These are phyloP conservation scores for Colletotrichum phormii DNA, from an alignment of 2,329 filamentous ascomycete species.

Conservation along the genomic window DNA sequence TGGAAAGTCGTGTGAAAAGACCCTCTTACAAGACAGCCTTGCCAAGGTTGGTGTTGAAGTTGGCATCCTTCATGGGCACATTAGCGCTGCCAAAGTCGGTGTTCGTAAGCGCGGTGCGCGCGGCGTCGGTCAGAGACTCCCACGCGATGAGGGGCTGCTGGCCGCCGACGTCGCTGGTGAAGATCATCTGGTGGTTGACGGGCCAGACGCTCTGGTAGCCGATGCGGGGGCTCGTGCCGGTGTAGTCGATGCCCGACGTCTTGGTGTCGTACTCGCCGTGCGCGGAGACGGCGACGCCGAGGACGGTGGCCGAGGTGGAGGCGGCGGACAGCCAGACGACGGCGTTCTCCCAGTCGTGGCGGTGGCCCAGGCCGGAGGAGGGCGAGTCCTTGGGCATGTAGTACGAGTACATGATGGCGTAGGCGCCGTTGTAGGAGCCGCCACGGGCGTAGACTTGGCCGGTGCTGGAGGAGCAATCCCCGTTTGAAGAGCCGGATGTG, in stretches of 20 bases:
- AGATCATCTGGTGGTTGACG: constrained; percentile 49
- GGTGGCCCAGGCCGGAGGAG: constrained; percentile 47
- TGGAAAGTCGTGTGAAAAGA: fast-evolving
- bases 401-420: constrained; percentile 49
- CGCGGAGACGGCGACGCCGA: constrained; percentile 45
- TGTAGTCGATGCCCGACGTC: constrained; percentile 40
- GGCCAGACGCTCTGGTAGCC: constrained; percentile 46
- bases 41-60: constrained; percentile 35
- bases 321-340: constrained; percentile 48
- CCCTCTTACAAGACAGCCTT: constrained; percentile 26
- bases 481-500: constrained; percentile 41
- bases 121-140: constrained; percentile 49
- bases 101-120: constrained; percentile 46
- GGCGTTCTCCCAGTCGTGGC: constrained; percentile 51
- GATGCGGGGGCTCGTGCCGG: constrained; percentile 44
- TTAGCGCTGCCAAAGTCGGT: constrained; percentile 54
- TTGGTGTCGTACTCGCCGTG: constrained; percentile 46
- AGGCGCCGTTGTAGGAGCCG: constrained; percentile 41
- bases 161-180: constrained; percentile 48
- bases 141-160: constrained; percentile 54
- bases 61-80: constrained; percentile 49
- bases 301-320: constrained; percentile 42
- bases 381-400: constrained; percentile 57
- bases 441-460: constrained; percentile 50
- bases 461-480: constrained; percentile 43